Evolutionary conservation across 768 basidiomycete genomes (phyloP).

Genomic region (Tylopilus cervinicoccineus): DNA sequence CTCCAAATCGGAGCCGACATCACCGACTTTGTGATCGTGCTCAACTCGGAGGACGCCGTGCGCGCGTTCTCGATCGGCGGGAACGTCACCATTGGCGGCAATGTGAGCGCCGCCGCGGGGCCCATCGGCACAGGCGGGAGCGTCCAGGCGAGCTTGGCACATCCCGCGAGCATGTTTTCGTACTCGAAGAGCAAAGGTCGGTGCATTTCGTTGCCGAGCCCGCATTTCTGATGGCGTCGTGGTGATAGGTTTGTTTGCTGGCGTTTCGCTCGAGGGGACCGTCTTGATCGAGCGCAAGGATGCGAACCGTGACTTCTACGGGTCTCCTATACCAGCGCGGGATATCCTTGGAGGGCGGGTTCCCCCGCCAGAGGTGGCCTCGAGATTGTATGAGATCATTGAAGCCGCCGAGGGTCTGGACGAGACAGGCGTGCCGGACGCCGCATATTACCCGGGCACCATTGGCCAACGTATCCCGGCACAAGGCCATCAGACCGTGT

Average conservation of each 20-base stretch:
- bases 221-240: background rate
- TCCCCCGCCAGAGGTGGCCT: slow-evolving; percentile 96
- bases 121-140: slow-evolving; percentile 94
- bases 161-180: slow-evolving; percentile 96
- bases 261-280: slow-evolving; percentile 91
- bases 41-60: slow-evolving; percentile 95
- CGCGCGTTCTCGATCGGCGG: slow-evolving; percentile 93
- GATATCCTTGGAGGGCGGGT: slow-evolving; percentile 93
- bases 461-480: slow-evolving; percentile 55
- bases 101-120: slow-evolving; percentile 80
- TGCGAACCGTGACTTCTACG: slow-evolving; percentile 95
- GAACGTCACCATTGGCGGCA: slow-evolving; percentile 94
- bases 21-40: slow-evolving; percentile 93
- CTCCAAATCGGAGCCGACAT: slow-evolving; percentile 95
- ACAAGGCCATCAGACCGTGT: slow-evolving; percentile 53
- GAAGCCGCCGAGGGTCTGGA: slow-evolving; percentile 94
- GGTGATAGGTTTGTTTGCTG: slow-evolving; percentile 81
- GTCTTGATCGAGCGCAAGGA: slow-evolving; percentile 93
- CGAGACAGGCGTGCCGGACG: slow-evolving; percentile 73
- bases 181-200: slow-evolving; percentile 86
- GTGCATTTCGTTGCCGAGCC: background rate
- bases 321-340: slow-evolving; percentile 79
- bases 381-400: slow-evolving; percentile 90
- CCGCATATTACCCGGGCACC: slow-evolving; percentile 72
- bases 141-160: slow-evolving; percentile 80